Conservation (phyloP, 1,284 basidiomycete species). For the Trametes polyzona region DNA sequence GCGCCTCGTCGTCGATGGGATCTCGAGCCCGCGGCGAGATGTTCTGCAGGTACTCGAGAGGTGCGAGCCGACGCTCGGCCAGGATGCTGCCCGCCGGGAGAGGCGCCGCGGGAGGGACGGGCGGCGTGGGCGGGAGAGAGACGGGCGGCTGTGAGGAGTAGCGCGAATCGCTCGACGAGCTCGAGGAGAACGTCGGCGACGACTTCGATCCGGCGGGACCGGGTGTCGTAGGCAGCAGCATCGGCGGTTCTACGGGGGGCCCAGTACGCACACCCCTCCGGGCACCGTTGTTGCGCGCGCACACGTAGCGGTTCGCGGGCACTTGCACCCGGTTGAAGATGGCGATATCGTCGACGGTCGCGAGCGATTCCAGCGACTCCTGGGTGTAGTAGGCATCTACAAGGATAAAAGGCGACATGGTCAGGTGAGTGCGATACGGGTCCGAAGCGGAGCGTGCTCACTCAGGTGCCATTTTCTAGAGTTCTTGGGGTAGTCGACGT, state of each 20-base stretch:
- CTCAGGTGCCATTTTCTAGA: slow-evolving; percentile 48
- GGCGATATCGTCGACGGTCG: slow-evolving; percentile 61
- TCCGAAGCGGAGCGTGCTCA: slow-evolving; percentile 29
- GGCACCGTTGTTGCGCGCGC: slow-evolving; percentile 57
- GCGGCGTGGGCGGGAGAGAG: slow-evolving; percentile 1
- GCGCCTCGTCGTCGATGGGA: slow-evolving; percentile 35
- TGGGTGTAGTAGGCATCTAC: slow-evolving; percentile 47
- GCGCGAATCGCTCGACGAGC: slow-evolving; percentile 1
- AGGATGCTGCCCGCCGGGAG: slow-evolving; percentile 12
- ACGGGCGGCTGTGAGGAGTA: slow-evolving; percentile 1
- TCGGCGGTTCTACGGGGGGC: neutral
- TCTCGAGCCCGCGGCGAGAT: slow-evolving; percentile 34
- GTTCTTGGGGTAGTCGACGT: slow-evolving; percentile 39
- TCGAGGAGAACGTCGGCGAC: slow-evolving; percentile 11
- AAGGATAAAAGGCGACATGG: too few species aligned
- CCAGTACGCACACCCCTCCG: slow-evolving; percentile 13
- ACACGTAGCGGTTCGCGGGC: slow-evolving; percentile 63
- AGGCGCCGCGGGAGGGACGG: slow-evolving; percentile 13
- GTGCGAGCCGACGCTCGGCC: slow-evolving; percentile 30
- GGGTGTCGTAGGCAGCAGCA: neutral
- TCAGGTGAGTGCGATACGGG: neutral
- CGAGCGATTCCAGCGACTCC: slow-evolving; percentile 54
- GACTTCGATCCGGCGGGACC: neutral
- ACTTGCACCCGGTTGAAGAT: slow-evolving; percentile 55
- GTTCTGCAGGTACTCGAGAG: slow-evolving; percentile 38